A percentile compares a stretch with the other conserved stretches of the same genome.
phyloP scores from a whole-genome alignment of 306 rosid genomes.

The Leucaena leucocephala region DNA sequence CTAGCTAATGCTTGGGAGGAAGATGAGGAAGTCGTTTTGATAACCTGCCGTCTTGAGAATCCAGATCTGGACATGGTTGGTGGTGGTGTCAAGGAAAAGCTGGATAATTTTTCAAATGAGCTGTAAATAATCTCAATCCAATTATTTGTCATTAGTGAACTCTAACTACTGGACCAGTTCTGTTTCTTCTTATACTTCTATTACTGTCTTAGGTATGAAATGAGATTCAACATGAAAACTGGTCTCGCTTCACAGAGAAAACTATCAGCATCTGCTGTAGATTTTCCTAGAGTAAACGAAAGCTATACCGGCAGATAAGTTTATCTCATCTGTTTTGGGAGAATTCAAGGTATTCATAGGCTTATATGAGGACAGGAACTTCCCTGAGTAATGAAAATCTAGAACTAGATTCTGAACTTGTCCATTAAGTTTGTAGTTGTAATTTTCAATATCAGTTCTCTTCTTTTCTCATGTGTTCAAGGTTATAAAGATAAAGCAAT shows the following conservation, averaged over 20 bases:
- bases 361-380: background rate
- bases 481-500: background rate
- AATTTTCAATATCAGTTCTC: background rate
- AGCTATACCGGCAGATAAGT: slow-evolving; percentile 89
- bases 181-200: slow-evolving; percentile 25
- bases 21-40: slow-evolving; percentile 87
- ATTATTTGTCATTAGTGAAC: slow-evolving; percentile 20
- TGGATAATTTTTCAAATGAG: slow-evolving; percentile 70
- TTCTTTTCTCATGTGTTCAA: background rate
- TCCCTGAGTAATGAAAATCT: background rate
- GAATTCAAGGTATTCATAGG: slow-evolving; percentile 11
- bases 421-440: background rate
- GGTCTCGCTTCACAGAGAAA: slow-evolving; percentile 80
- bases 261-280: slow-evolving; percentile 74
- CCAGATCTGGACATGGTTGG: slow-evolving; percentile 68
- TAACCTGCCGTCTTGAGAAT: slow-evolving; percentile 83
- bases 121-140: slow-evolving; percentile 56
- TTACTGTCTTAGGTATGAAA: slow-evolving; percentile 71
- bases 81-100: slow-evolving; percentile 73
- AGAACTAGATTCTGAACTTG: background rate
- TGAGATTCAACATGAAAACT: slow-evolving; percentile 84
- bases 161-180: slow-evolving; percentile 7
- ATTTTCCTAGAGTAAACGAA: slow-evolving; percentile 94
- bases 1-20: slow-evolving; percentile 99
- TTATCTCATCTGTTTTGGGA: slow-evolving; percentile 11